A percentile compares a stretch with the other conserved stretches of the same genome.
Evolutionary conservation across 257 asterid species (phyloP).

Genomic region (Henckelia pumila): DNA sequence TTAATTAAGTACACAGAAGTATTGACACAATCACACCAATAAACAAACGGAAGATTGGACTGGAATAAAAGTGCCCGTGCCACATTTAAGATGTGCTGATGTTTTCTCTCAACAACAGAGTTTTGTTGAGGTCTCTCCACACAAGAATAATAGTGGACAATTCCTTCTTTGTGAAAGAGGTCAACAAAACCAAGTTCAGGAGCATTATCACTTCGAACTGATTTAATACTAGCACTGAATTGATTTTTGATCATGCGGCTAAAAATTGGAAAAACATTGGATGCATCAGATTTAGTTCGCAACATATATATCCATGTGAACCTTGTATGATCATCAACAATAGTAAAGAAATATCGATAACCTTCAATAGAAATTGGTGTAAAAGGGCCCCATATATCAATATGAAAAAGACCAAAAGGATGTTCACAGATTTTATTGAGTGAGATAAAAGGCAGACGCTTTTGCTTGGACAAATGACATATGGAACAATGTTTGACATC

Average conservation of each 20-base stretch:
- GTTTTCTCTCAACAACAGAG: no score
- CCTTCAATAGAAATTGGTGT: not conserved
- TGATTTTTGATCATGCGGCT: not conserved
- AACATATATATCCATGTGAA: not conserved
- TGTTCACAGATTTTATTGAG: fast-evolving
- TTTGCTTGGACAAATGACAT: no score
- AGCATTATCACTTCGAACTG: not conserved
- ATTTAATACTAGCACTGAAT: no score
- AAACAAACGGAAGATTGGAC: no score
- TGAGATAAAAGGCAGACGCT: no score
- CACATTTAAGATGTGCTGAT: no score
- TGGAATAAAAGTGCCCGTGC: no score
- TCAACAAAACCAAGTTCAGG: not conserved
- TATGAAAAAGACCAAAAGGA: no score
- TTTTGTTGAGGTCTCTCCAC: no score
- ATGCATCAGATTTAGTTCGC: not conserved
- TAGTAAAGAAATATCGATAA: not conserved
- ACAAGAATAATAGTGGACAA: not conserved
- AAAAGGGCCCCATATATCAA: no score
- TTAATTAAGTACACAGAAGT: not conserved
- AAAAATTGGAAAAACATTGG: not conserved
- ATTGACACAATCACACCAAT: no score
- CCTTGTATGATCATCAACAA: not conserved
- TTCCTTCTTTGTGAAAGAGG: not conserved
- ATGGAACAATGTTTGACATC: no score